Base-by-base conservation (phyloP, 2,329 filamentous ascomycete genomes). In the Ampelomyces quisqualis region DNA sequence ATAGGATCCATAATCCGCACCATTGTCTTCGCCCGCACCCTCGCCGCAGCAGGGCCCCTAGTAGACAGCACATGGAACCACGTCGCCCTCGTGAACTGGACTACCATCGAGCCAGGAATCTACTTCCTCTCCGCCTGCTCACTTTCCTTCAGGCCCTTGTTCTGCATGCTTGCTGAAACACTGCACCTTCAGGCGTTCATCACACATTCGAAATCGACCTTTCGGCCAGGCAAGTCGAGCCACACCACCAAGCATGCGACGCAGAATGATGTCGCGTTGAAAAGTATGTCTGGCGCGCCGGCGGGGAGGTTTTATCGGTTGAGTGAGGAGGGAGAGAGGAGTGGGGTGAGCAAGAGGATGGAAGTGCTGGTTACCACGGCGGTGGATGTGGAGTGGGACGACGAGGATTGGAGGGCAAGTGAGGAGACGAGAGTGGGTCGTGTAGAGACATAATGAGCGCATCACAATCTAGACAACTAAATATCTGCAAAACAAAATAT, bases 21-120 rank as follows among this genome's bases (percentile, higher is more conserved):
- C 1, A 33, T 52, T 4, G 49, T 60, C 2, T 61, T 61, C 31
- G 33, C 42, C 6, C 23, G 29, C 2, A 56, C 43, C 7, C 28
- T 48, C 10, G 41, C 40, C 2, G 33, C 39, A 37, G 29, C 38
- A 22, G 38, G 44, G 2, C 45, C 45, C 7, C 32, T 53, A 2
- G 43, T 35, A n/a, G 59, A 62, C 19, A 32, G 47, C 6, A 58
- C 58, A 3, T 60, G 58, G 26, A 53, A 43, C 8, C 35, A 52
- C 34, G 43, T 49, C 13, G 32, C 50, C 7, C 39, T 58, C 13
- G 26, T 59, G 13, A 54, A 57, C 34, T 61, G 56, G 56, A 56
- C 59, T 1, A 56, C 58, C 4, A 48, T 60, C 7, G 57, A 62
- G 28, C 57, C 59, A 2, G 55, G 53, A 5, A 51, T 61, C 22